Conservation (phyloP, 768 basidiomycete genomes). For the Boletellus emodensis region DNA sequence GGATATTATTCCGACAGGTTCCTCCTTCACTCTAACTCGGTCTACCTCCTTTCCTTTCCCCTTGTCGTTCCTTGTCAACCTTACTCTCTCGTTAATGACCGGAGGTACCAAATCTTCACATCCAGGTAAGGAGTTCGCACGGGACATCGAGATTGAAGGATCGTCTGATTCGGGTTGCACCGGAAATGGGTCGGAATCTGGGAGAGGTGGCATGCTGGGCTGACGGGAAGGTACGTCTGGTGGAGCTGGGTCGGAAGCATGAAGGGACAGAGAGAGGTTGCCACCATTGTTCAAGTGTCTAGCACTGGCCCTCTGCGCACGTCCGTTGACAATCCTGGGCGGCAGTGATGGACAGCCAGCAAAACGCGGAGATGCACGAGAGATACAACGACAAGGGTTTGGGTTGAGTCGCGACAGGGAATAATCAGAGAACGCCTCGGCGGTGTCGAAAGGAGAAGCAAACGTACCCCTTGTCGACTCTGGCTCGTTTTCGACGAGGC, state of each 20-base stretch:
- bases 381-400: conserved; percentile 28
- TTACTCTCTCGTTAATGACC: conserved; percentile 23
- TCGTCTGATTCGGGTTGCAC: conserved; percentile 58
- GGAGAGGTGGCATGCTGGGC: conserved; percentile 37
- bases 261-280: conserved; percentile 22
- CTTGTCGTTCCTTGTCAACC: conserved; percentile 37
- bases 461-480: conserved; percentile 70
- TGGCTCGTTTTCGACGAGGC: conserved; percentile 65
- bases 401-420: conserved; percentile 17
- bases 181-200: conserved; percentile 50
- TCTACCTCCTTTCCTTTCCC: conserved; percentile 47
- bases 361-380: conserved; percentile 9
- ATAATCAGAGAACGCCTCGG: conserved; percentile 23
- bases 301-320: conserved; percentile 70
- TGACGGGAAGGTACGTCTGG: conserved; percentile 39
- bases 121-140: conserved; percentile 52
- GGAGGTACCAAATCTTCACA: conserved; percentile 24
- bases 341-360: conserved; percentile 9
- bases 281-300: conserved; percentile 52
- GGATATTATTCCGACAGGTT: conserved; percentile 34
- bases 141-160: conserved; percentile 48
- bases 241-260: conserved; percentile 36
- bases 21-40: conserved; percentile 43
- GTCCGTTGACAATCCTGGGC: conserved; percentile 53
- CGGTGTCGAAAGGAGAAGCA: conserved; percentile 20